phyloP scores from a whole-genome alignment of 148 eudicot species.

The Bassia scoparia region DNA sequence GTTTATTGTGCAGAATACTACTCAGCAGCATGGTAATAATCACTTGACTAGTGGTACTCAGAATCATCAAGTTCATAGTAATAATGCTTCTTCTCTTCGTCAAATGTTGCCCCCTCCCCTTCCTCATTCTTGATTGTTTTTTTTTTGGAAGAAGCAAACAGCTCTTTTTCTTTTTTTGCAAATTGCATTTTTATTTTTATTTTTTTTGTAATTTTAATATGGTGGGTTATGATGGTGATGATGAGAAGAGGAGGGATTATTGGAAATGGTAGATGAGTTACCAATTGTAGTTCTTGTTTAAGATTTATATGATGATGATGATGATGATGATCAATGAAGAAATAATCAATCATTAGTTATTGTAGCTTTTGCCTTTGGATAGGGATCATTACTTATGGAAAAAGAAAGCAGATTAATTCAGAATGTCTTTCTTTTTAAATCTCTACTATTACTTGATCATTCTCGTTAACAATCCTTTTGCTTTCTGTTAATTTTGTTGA shows the following conservation, averaged over 20 bases:
- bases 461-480: neutral
- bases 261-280: neutral
- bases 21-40: neutral
- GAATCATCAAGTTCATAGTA: slow-evolving; percentile 39
- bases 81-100: slow-evolving; percentile 36
- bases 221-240: slow-evolving; percentile 3
- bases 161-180: slow-evolving; percentile 9
- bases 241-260: neutral
- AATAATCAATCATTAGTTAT: slow-evolving; percentile 5
- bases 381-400: slow-evolving; percentile 8
- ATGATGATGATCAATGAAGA: neutral
- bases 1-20: slow-evolving; percentile 39
- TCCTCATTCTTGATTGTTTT: slow-evolving; percentile 30
- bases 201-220: slow-evolving; percentile 15
- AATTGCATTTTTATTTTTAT: neutral
- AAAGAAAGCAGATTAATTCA: neutral
- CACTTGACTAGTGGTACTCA: neutral
- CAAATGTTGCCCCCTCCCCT: slow-evolving; percentile 60
- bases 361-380: slow-evolving; percentile 14
- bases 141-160: neutral
- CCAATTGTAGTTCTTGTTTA: slow-evolving; percentile 20
- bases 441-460: neutral
- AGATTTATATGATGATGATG: slow-evolving; percentile 8
- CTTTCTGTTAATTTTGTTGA: neutral
- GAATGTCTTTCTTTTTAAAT: neutral